phyloP scores from a whole-genome alignment of 2,329 filamentous ascomycete species.

The Phialemoniopsis sp. region DNA sequence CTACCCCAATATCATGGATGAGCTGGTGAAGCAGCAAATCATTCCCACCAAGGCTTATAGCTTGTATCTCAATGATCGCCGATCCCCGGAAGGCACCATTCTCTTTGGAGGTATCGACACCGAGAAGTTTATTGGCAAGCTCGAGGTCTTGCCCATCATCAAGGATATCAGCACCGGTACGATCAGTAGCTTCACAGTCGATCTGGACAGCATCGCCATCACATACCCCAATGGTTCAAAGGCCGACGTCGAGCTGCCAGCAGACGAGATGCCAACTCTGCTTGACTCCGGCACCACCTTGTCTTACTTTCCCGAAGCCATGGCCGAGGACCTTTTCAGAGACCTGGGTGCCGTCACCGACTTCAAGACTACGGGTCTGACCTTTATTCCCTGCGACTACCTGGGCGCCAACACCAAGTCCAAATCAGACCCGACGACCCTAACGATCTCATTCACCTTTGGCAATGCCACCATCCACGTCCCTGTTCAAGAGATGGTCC shows the following conservation, averaged over 20 bases:
- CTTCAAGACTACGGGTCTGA: conserved; percentile 23
- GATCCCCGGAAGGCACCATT: conserved; percentile 56
- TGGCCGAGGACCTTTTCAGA: conserved; percentile 34
- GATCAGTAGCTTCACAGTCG: conserved; percentile 27
- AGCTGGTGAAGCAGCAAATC: conserved; percentile 56
- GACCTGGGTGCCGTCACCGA: conserved; percentile 34
- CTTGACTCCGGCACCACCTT: conserved; percentile 66
- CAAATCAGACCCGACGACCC: conserved; percentile 8
- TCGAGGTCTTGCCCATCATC: conserved; percentile 52
- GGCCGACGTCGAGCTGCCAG: conserved; percentile 22
- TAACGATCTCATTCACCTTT: conserved; percentile 28
- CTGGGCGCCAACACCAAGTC: conserved; percentile 13
- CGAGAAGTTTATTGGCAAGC: conserved; percentile 56
- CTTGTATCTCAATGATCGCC: conserved; percentile 54
- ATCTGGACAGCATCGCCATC: conserved; percentile 29
- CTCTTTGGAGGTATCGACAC: conserved; percentile 69
- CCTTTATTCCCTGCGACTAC: conserved; percentile 35
- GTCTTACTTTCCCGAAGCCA: conserved; percentile 53
- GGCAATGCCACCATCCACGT: conserved; percentile 16
- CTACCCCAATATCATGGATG: conserved; percentile 59
- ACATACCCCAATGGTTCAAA: conserved; percentile 29
- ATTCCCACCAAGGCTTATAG: conserved; percentile 65
- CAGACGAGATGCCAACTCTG: conserved; percentile 42
- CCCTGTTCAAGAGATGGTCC: conserved; percentile 30
- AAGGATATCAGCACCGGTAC: conserved; percentile 30